Conservation (phyloP, 164 flowering plant genomes). For the Piper longum region DNA sequence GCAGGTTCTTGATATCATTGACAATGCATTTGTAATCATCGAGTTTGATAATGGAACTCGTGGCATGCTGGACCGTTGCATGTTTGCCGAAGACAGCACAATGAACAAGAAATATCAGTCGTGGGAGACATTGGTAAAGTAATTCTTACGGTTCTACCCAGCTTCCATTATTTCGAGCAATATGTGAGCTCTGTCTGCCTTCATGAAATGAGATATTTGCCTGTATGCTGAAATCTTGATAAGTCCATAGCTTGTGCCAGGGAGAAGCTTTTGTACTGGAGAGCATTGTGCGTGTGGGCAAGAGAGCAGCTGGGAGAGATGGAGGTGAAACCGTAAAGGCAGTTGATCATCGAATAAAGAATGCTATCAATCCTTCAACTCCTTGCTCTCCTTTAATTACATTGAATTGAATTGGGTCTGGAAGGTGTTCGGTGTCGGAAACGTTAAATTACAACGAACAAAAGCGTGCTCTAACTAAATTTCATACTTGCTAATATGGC, state of each 20-base stretch:
- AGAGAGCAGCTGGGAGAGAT: constrained; percentile 49
- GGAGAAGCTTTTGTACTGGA: constrained; percentile 96
- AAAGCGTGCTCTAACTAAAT: too few relatives aligned
- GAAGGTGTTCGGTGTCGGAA: too few relatives aligned
- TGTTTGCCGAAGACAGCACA: constrained; percentile 99
- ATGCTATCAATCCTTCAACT: constrained; percentile 1
- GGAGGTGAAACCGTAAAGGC: constrained; percentile 61
- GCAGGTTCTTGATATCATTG: constrained; percentile 93
- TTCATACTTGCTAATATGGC: too few relatives aligned
- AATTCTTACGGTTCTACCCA: not conserved
- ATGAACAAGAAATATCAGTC: constrained; percentile 95
- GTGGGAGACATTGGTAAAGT: constrained; percentile 89
- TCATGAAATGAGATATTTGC: not conserved
- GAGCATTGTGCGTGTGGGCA: constrained; percentile 55
- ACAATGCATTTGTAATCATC: constrained; percentile 84
- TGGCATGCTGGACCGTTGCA: constrained; percentile 91
- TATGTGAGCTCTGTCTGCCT: not conserved
- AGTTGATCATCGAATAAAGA: constrained; percentile 65
- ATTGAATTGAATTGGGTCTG: too few relatives aligned
- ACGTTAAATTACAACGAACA: too few relatives aligned
- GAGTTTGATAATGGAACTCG: constrained; percentile 86
- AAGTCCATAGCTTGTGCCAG: constrained; percentile 16
- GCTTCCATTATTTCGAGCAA: not conserved
- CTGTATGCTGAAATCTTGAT: not conserved
- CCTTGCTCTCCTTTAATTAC: not conserved